Evolutionary conservation across 352 stramenopile species (phyloP).

Genomic region (Phytophthora pinifolia): DNA sequence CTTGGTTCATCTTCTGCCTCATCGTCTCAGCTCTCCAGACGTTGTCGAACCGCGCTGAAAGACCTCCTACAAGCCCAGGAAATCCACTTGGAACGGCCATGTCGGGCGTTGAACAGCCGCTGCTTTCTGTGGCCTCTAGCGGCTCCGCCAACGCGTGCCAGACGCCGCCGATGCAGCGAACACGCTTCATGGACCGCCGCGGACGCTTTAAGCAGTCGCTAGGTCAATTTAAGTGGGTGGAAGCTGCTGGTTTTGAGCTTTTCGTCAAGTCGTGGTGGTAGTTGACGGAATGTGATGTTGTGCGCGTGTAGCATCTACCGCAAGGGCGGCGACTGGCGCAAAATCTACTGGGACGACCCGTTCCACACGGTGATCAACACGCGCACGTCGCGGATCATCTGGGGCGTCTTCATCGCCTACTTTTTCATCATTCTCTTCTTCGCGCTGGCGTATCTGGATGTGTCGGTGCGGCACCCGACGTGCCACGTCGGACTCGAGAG

Average conservation of each 20-base stretch:
- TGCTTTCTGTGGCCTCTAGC: conserved; percentile 34
- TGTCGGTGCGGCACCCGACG: conserved; percentile 55
- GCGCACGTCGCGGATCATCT: conserved; percentile 76
- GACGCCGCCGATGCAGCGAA: conserved; percentile 11
- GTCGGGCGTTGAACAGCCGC: conserved; percentile 35
- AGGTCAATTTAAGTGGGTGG: conserved; percentile 65
- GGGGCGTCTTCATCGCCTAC: conserved; percentile 78
- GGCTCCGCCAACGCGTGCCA: conserved; percentile 4
- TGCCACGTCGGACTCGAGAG: conserved; percentile 77
- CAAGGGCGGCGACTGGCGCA: conserved; percentile 75
- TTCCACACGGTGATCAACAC: conserved; percentile 91
- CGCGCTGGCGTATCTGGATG: conserved; percentile 68
- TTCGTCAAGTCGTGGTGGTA: background rate
- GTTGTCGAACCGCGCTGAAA: conserved; percentile 2
- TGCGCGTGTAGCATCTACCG: conserved; percentile 47
- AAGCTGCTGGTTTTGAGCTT: conserved; percentile 9
- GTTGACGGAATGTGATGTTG: conserved; percentile 10
- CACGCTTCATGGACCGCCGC: conserved; percentile 60
- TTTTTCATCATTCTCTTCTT: conserved; percentile 83
- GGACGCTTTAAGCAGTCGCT: conserved; percentile 72
- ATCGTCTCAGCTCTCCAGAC: conserved; percentile 8
- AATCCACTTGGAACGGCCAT: conserved; percentile 10
- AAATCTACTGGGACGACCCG: conserved; percentile 83
- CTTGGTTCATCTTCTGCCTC: background rate
- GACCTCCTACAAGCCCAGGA: conserved; percentile 2